Base-by-base conservation (phyloP, 805 yeast species). In the Metschnikowia shivogae region DNA sequence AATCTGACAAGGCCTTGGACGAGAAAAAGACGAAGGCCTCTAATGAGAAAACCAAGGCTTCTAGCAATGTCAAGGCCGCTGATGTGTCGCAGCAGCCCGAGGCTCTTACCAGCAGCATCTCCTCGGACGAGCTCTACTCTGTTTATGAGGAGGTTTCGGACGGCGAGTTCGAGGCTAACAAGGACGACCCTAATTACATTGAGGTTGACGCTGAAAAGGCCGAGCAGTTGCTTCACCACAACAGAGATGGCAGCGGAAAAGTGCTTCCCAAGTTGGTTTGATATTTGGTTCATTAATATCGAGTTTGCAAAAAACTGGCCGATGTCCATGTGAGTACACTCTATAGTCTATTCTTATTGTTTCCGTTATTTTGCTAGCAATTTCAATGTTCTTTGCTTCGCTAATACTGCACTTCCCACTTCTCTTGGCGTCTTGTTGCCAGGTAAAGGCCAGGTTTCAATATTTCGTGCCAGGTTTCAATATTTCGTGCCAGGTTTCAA, bases 141-240 rank as follows among this genome's bases (percentile, higher is more conserved):
- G 47, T 56, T 13, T 74, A 76, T 52, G 80, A 76, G 57, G 78
- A 79, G 31, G 74, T 78, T 27, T 67, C 72, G 29, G 76, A 76
- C 49, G 59, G 46, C 17, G 82, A 78, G 50, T 78, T 54, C 54
- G 72, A 70, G 40, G 61, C 62, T 5, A 56, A 78, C 64, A 67
- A 65, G 53, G 62, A 61, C 48, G 72, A 78, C 58, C 80, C 82
- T 13, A 59, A 76, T 55, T 78, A 78, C 60, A 58, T 77, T 55
- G 75, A 72, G 54, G 59, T 58, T 12, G 48, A 52, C 9, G 41
- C 47, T 14, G 56, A 43, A 6, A 50, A 54, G 29, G 59, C 51
- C 10, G 52, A 38, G 33, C 36, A 55, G 45, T 48, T 46, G 39
- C 52, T 53, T 41, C 44, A 44, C 43, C 52, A 46, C 42, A 45